These are phyloP conservation scores for Silene vulgaris DNA, from an alignment of 179 eudicot genomes.

Conservation along the genomic window DNA sequence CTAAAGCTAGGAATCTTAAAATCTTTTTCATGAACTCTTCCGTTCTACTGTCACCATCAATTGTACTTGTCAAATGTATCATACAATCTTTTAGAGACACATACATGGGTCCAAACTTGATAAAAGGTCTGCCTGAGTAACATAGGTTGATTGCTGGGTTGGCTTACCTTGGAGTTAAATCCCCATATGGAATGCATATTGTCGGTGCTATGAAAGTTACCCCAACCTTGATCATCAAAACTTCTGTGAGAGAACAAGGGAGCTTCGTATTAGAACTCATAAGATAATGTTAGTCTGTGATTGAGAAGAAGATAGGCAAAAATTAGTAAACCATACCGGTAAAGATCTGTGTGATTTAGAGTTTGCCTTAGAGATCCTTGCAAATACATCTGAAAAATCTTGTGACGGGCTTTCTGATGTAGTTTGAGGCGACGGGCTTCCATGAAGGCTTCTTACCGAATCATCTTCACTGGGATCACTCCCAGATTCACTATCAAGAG, in stretches of 20 bases:
- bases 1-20: not conserved
- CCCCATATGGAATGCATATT: slow-evolving; percentile 78
- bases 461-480: slow-evolving; percentile 93
- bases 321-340: slow-evolving; percentile 40
- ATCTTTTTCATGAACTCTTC: not conserved
- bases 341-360: slow-evolving; percentile 54
- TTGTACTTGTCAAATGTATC: not conserved
- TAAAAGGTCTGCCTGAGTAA: no score
- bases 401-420: slow-evolving; percentile 47
- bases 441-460: slow-evolving; percentile 67
- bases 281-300: not conserved
- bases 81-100: no score
- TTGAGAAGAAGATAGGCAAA: not conserved
- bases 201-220: slow-evolving; percentile 61
- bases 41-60: not conserved
- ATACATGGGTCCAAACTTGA: no score
- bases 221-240: slow-evolving; percentile 71
- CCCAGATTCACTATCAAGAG: slow-evolving; percentile 57
- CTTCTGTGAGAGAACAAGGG: slow-evolving; percentile 38
- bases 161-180: slow-evolving; percentile 37
- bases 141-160: not conserved
- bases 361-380: slow-evolving; percentile 48
- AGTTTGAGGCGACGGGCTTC: slow-evolving; percentile 49
- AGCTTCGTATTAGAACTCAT: not conserved
- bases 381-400: slow-evolving; percentile 44